Evolutionary conservation across 2,329 filamentous ascomycete genomes (phyloP).

Genomic region (Grosmannia huntii): DNA sequence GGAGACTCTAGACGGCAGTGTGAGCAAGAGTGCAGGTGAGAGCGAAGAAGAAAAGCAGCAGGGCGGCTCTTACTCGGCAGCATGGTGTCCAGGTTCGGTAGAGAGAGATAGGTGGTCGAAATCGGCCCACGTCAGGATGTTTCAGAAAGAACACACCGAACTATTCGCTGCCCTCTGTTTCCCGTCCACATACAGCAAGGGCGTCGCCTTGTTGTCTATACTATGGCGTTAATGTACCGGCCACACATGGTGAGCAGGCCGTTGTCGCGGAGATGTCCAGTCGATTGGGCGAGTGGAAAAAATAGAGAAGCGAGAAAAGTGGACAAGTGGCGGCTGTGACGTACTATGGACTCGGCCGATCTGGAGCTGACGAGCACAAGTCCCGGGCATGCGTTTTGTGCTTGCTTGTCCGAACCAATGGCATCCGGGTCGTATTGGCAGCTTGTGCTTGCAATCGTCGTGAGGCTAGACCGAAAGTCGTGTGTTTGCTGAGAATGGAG

Average conservation of each 20-base stretch:
- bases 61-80: conserved; percentile 6
- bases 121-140: neutral
- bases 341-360: neutral
- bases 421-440: neutral
- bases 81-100: neutral
- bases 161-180: neutral
- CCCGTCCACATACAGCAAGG: neutral
- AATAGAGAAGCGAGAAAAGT: neutral
- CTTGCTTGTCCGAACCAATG: neutral
- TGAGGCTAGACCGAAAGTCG: neutral
- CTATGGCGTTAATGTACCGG: neutral
- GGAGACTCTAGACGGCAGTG: conserved; percentile 12
- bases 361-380: neutral
- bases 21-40: neutral
- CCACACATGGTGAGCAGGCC: neutral
- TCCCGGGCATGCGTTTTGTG: neutral
- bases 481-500: neutral
- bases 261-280: neutral
- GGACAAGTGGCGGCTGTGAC: neutral
- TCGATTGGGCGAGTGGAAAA: neutral
- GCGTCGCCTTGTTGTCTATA: neutral
- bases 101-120: neutral
- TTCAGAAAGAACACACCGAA: neutral
- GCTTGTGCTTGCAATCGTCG: neutral
- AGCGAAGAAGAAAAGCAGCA: neutral